A percentile compares a stretch with the other conserved stretches of the same genome.
phyloP scores from a whole-genome alignment of 441 rosid species.

The Populus hybrid region DNA sequence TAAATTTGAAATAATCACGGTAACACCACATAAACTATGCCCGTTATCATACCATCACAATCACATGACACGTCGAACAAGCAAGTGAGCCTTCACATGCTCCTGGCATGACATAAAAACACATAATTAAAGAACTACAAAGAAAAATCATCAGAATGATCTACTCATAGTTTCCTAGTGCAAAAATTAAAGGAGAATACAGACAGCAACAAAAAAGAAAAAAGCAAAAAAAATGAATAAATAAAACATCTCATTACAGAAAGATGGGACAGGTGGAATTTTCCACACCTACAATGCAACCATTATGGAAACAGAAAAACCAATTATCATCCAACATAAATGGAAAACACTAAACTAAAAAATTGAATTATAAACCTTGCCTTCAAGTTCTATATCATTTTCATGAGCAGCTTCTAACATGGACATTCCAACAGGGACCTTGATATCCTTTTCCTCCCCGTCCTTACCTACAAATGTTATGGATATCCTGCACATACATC shows the following conservation, averaged over 20 bases:
- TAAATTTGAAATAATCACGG: background rate
- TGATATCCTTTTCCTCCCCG: constrained; percentile 66
- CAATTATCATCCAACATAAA: background rate
- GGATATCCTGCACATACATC: constrained; percentile 48
- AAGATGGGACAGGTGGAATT: background rate
- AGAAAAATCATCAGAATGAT: no score
- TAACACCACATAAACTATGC: background rate
- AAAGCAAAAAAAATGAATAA: background rate
- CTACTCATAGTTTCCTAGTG: background rate
- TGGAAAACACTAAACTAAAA: constrained; percentile 4
- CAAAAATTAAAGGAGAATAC: background rate
- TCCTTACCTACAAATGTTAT: constrained; percentile 84
- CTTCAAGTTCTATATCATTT: constrained; percentile 94
- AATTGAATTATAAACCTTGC: constrained; percentile 30
- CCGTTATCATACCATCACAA: constrained; percentile 58
- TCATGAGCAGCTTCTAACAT: constrained; percentile 91
- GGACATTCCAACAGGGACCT: constrained; percentile 79
- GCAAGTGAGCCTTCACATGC: constrained; percentile 96
- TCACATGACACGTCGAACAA: constrained; percentile 89
- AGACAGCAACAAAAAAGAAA: background rate
- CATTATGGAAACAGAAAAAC: constrained; percentile 1
- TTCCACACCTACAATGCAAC: background rate
- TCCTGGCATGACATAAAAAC: constrained; percentile 42
- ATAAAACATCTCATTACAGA: background rate
- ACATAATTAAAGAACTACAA: constrained; percentile 2